phyloP scores from a whole-genome alignment of 176 grass and related monocot genomes.

The Alopecurus myosuroides region DNA sequence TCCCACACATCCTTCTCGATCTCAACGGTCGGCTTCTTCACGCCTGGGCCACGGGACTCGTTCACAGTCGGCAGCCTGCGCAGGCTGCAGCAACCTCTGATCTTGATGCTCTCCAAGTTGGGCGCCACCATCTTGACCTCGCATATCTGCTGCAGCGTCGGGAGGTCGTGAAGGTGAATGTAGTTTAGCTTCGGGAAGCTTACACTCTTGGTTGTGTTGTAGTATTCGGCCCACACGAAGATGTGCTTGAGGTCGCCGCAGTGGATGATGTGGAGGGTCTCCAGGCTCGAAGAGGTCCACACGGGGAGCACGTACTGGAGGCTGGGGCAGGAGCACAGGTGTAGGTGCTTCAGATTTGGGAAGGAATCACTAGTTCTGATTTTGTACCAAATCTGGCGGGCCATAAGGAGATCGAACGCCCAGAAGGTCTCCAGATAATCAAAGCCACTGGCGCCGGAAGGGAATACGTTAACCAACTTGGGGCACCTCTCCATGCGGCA shows the following conservation, averaged over 20 bases:
- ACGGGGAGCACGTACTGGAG: background rate
- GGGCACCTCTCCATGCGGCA: conserved; percentile 6
- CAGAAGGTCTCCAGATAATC: background rate
- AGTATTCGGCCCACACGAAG: background rate
- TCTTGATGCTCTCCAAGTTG: background rate
- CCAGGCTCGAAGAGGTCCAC: background rate
- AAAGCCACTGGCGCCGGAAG: accelerated
- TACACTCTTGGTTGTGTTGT: background rate
- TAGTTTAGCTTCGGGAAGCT: background rate
- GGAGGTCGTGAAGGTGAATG: background rate
- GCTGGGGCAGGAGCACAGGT: conserved; percentile 1
- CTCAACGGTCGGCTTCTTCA: background rate
- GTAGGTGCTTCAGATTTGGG: accelerated
- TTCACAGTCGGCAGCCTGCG: background rate
- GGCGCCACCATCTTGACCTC: background rate
- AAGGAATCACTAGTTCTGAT: background rate
- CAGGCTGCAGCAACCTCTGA: background rate
- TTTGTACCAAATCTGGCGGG: background rate
- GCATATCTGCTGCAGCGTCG: background rate
- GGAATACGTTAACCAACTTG: background rate
- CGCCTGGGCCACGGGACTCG: background rate
- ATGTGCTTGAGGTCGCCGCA: background rate
- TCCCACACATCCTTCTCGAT: background rate
- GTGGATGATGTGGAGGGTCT: conserved; percentile 18
- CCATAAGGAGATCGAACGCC: conserved; percentile 1